Evolutionary conservation across 2,329 filamentous ascomycete species (phyloP).

Genomic region (Nemania sp.): DNA sequence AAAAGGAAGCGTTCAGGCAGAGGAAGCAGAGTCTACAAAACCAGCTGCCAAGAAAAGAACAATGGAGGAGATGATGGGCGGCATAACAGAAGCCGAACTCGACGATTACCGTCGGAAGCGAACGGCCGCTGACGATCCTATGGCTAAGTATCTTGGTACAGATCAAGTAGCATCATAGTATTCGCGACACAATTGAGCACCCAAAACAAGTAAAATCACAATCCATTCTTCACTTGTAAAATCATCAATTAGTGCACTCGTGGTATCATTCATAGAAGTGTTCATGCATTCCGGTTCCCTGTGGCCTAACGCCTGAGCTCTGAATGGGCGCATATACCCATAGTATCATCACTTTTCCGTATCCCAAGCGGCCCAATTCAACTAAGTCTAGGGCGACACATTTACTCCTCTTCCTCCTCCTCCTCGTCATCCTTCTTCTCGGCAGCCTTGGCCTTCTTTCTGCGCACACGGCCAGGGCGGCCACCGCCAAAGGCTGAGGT

Average conservation of each 20-base stretch:
- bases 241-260: slow-evolving; percentile 42
- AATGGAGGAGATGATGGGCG: slow-evolving; percentile 80
- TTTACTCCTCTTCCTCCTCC: slow-evolving; percentile 86
- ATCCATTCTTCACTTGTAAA: slow-evolving; percentile 33
- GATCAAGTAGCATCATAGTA: slow-evolving; percentile 70
- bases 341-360: slow-evolving; percentile 52
- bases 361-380: slow-evolving; percentile 46
- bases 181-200: slow-evolving; percentile 5
- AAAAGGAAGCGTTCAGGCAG: slow-evolving; percentile 39
- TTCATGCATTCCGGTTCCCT: slow-evolving; percentile 55
- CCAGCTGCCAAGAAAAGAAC: slow-evolving; percentile 74
- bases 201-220: slow-evolving; percentile 16
- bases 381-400: slow-evolving; percentile 46
- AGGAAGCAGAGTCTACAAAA: slow-evolving; percentile 42
- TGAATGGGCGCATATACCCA: slow-evolving; percentile 56
- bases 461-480: slow-evolving; percentile 95
- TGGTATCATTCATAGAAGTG: slow-evolving; percentile 42
- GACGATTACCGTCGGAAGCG: slow-evolving; percentile 85
- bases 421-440: slow-evolving; percentile 84
- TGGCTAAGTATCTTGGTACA: slow-evolving; percentile 83
- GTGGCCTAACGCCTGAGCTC: slow-evolving; percentile 67
- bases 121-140: slow-evolving; percentile 82
- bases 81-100: slow-evolving; percentile 84
- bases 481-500: slow-evolving; percentile 98
- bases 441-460: slow-evolving; percentile 99